Evolutionary conservation across 805 yeast genomes (phyloP).

Genomic region (Wickerhamiella hasegawae): DNA sequence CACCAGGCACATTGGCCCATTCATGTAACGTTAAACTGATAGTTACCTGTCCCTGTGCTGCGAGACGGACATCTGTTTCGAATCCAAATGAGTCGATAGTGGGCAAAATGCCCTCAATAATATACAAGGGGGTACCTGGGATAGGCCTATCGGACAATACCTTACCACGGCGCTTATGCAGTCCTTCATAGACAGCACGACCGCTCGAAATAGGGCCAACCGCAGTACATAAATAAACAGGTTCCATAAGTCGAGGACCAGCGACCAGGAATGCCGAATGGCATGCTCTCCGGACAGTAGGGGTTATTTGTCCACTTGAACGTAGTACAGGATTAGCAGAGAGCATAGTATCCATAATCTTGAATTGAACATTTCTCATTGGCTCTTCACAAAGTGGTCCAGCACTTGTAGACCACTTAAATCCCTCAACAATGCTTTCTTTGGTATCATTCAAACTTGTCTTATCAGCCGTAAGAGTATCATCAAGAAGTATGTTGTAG

Average conservation of each 20-base stretch:
- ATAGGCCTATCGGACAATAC: slow-evolving; percentile 36
- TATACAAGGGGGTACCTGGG: slow-evolving; percentile 55
- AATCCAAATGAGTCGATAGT: slow-evolving; percentile 83
- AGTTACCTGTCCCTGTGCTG: slow-evolving; percentile 65
- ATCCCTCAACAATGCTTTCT: slow-evolving; percentile 55
- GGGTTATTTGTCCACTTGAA: slow-evolving; percentile 57
- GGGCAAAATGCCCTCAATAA: slow-evolving; percentile 53
- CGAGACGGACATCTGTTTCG: slow-evolving; percentile 67
- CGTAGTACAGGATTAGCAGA: slow-evolving; percentile 33
- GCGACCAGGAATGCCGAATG: slow-evolving; percentile 68
- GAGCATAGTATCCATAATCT: slow-evolving; percentile 43
- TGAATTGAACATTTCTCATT: slow-evolving; percentile 52
- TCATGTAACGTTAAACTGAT: slow-evolving; percentile 46
- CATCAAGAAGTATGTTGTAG: slow-evolving; percentile 48
- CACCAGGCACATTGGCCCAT: slow-evolving; percentile 81
- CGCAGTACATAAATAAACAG: slow-evolving; percentile 46
- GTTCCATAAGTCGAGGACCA: slow-evolving; percentile 67
- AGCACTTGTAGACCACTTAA: slow-evolving; percentile 64
- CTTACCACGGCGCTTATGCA: slow-evolving; percentile 59
- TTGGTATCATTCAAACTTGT: slow-evolving; percentile 29
- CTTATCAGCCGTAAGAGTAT: slow-evolving; percentile 56
- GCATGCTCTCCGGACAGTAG: slow-evolving; percentile 72
- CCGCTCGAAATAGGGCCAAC: slow-evolving; percentile 37
- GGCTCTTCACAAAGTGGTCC: slow-evolving; percentile 92
- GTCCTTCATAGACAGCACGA: slow-evolving; percentile 30